These are phyloP conservation scores for Abortiporus biennis DNA, from an alignment of 1,284 basidiomycete species.

Conservation along the genomic window DNA sequence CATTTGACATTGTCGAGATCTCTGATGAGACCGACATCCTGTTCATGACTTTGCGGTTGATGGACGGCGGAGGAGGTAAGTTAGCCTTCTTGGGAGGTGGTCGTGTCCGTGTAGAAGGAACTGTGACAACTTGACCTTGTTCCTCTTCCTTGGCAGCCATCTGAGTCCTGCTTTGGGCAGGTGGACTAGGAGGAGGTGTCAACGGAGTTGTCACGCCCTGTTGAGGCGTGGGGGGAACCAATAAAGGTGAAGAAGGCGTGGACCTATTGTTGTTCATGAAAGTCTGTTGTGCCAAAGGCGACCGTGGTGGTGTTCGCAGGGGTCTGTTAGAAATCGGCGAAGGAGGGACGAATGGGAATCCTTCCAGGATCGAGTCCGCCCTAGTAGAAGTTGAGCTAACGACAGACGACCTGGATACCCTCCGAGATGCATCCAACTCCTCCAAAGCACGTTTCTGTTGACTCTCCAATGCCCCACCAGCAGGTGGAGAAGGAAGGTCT, in stretches of 20 bases:
- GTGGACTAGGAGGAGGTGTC: conserved; percentile 25
- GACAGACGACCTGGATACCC: conserved; percentile 55
- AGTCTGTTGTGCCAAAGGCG: conserved; percentile 56
- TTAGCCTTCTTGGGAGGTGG: neutral
- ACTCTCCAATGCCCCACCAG: conserved; percentile 42
- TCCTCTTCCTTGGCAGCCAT: conserved; percentile 13
- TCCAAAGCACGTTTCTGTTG: conserved; percentile 56
- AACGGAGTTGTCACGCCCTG: conserved; percentile 3
- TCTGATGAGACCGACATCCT: conserved; percentile 69
- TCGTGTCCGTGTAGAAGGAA: conserved; percentile 27
- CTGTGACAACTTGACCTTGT: conserved; percentile 11
- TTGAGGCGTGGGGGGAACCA: conserved; percentile 9
- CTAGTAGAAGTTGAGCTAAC: conserved; percentile 60
- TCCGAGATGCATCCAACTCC: conserved; percentile 40
- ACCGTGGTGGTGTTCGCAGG: conserved; percentile 65
- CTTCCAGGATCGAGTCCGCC: conserved; percentile 76
- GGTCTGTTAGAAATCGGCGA: conserved; percentile 77
- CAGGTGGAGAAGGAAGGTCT: conserved; percentile 6
- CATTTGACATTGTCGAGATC: conserved; percentile 66
- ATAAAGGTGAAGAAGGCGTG: conserved; percentile 2
- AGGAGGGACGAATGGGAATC: conserved; percentile 80
- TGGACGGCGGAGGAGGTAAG: conserved; percentile 1
- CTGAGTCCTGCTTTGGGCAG: conserved; percentile 1
- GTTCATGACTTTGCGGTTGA: conserved; percentile 40
- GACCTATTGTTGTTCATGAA: conserved; percentile 24